These are phyloP conservation scores for Mycena galopus DNA, from an alignment of 768 basidiomycete species.

Conservation along the genomic window DNA sequence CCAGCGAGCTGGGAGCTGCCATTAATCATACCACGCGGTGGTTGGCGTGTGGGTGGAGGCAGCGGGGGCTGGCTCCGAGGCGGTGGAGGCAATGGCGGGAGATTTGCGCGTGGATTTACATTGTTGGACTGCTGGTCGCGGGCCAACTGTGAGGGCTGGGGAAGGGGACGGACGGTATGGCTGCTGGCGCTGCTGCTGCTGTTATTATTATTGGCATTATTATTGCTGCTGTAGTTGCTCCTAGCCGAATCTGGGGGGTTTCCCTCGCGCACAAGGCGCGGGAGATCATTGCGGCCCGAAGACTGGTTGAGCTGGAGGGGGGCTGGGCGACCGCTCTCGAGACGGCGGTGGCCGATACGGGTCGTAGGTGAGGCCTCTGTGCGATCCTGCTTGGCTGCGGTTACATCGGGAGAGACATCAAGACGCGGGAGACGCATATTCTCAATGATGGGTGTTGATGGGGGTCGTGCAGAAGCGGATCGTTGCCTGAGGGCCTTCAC, in stretches of 20 bases:
- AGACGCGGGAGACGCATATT: conserved; percentile 32
- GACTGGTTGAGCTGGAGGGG: conserved; percentile 80
- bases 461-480: conserved; percentile 51
- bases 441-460: conserved; percentile 34
- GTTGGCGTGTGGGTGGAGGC: conserved; percentile 56
- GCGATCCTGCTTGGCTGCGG: conserved; percentile 30
- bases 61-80: conserved; percentile 76
- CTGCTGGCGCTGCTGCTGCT: not conserved
- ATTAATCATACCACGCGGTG: conserved; percentile 47
- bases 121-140: conserved; percentile 57
- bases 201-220: not conserved
- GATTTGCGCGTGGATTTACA: conserved; percentile 58
- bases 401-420: conserved; percentile 29
- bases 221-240: conserved; percentile 36
- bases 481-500: conserved; percentile 83
- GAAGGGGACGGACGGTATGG: conserved; percentile 60
- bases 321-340: conserved; percentile 79
- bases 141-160: conserved; percentile 55
- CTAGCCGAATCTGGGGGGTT: conserved; percentile 68
- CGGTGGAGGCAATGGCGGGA: conserved; percentile 78
- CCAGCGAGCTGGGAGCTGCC: conserved; percentile 52
- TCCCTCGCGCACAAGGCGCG: conserved; percentile 77
- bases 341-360: conserved; percentile 56
- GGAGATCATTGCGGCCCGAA: conserved; percentile 71
- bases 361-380: conserved; percentile 45